A percentile compares a stretch with the other conserved stretches of the same genome.
Conservation (phyloP, 2,329 filamentous ascomycete genomes). For the Fusarium nodosum region DNA sequence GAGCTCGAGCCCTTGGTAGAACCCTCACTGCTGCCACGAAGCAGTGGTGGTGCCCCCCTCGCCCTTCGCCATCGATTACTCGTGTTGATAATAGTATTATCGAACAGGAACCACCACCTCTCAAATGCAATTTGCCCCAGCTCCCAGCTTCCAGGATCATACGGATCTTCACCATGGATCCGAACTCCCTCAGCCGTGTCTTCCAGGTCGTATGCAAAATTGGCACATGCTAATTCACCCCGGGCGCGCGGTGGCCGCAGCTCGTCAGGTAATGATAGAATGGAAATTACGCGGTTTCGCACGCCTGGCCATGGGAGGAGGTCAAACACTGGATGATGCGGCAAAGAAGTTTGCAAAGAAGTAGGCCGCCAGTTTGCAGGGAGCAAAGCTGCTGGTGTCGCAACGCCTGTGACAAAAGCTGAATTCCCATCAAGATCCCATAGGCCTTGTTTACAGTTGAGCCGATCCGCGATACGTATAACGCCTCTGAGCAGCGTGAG, state of each 20-base stretch:
- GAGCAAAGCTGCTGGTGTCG: constrained; percentile 55
- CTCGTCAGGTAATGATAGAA: constrained; percentile 64
- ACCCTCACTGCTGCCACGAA: constrained; percentile 31
- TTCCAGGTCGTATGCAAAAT: constrained; percentile 70
- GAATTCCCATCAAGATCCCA: constrained; percentile 64
- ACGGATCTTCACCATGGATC: constrained; percentile 65
- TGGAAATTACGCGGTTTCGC: constrained; percentile 65
- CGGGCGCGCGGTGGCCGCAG: constrained; percentile 62
- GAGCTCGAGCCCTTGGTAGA: constrained; percentile 12
- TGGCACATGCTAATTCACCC: constrained; percentile 62
- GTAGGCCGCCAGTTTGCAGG: constrained; percentile 66
- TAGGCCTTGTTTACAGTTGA: constrained; percentile 58
- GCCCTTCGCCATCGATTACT: constrained; percentile 65
- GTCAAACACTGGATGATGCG: constrained; percentile 71
- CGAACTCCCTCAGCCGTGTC: constrained; percentile 65
- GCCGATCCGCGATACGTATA: constrained; percentile 61
- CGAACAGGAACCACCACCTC: constrained; percentile 73
- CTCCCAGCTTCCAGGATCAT: constrained; percentile 66
- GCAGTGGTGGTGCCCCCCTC: constrained; percentile 59
- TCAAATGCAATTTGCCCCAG: constrained; percentile 70
- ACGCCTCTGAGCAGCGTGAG: constrained; percentile 63
- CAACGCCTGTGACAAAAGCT: constrained; percentile 58
- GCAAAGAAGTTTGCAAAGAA: constrained; percentile 61
- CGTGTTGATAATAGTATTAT: constrained; percentile 64
- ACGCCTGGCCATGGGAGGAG: constrained; percentile 69